Percentiles rank a stretch among this genome's conserved stretches.
Evolutionary conservation across 1,139 yeast genomes (phyloP).

Genomic region (Taphrina flavorubra): DNA sequence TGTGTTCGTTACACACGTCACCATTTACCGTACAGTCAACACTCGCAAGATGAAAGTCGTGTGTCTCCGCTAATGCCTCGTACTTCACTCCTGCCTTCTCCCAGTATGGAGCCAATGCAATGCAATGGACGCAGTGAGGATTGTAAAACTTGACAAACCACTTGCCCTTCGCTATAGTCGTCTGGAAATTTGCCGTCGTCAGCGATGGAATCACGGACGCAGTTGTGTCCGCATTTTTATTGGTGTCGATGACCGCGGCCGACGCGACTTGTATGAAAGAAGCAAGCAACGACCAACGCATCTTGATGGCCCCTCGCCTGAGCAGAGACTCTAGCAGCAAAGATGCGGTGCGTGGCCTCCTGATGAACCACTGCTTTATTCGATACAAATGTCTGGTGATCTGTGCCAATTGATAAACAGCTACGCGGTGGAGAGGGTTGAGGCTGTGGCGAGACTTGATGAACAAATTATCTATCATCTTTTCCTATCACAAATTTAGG

Average conservation of each 20-base stretch:
- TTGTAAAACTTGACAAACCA: constrained; percentile 56
- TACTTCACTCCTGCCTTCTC: constrained; percentile 47
- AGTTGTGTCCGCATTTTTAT: background rate
- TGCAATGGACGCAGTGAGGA: constrained; percentile 56
- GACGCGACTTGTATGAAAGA: background rate
- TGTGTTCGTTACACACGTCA: constrained; percentile 52
- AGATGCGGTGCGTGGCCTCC: background rate
- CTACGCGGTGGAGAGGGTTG: too few relatives aligned
- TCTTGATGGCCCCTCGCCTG: background rate
- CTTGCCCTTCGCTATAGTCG: constrained; percentile 44
- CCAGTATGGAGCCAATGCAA: constrained; percentile 54
- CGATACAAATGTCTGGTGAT: too few relatives aligned
- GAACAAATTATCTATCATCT: background rate
- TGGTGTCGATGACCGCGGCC: background rate
- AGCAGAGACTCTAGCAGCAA: background rate
- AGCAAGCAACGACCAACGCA: background rate
- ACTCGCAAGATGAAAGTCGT: constrained; percentile 52
- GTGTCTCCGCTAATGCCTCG: constrained; percentile 47
- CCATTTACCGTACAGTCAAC: constrained; percentile 55
- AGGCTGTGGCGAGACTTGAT: too few relatives aligned
- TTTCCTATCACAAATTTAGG: background rate
- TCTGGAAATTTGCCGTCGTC: constrained; percentile 18
- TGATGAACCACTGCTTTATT: background rate
- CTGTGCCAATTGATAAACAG: too few relatives aligned
- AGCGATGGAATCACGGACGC: constrained; percentile 23